Percentiles rank a stretch among this genome's conserved stretches.
Conservation (phyloP, 306 rosid genomes). For the Cicer chorassanicum region DNA sequence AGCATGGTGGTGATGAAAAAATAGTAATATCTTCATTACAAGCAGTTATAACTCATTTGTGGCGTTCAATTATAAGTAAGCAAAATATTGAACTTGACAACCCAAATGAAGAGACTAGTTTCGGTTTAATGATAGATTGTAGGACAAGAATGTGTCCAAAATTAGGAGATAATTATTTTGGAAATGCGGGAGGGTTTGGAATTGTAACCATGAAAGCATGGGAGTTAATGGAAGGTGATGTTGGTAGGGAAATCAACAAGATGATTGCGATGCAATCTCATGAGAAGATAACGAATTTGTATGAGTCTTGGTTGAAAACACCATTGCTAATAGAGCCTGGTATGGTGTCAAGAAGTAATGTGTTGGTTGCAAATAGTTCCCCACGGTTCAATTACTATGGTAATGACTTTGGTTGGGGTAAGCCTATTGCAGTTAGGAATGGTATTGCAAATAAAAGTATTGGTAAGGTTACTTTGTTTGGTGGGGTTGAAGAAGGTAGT, state of each 20-base stretch:
- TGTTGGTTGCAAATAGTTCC: neutral
- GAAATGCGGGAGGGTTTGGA: neutral
- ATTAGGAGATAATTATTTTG: neutral
- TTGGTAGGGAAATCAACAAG: neutral
- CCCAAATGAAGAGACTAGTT: no score
- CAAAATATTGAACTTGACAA: no score
- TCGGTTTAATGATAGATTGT: no score
- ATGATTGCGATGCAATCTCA: neutral
- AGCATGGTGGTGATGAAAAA: no score
- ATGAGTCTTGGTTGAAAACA: constrained; percentile 10
- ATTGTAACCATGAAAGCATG: neutral
- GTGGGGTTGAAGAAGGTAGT: neutral
- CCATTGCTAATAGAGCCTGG: neutral
- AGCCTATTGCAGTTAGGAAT: neutral
- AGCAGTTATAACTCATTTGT: no score
- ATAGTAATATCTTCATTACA: no score
- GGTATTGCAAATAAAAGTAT: neutral
- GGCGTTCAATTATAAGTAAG: no score
- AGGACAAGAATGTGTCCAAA: no score
- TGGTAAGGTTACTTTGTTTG: neutral
- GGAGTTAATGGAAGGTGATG: neutral
- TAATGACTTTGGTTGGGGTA: constrained; percentile 28
- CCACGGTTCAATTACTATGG: constrained; percentile 7
- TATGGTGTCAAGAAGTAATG: neutral
- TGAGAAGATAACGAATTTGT: neutral